Evolutionary conservation across 2,329 filamentous ascomycete species (phyloP).

Genomic region (Plectosphaerella sp.): DNA sequence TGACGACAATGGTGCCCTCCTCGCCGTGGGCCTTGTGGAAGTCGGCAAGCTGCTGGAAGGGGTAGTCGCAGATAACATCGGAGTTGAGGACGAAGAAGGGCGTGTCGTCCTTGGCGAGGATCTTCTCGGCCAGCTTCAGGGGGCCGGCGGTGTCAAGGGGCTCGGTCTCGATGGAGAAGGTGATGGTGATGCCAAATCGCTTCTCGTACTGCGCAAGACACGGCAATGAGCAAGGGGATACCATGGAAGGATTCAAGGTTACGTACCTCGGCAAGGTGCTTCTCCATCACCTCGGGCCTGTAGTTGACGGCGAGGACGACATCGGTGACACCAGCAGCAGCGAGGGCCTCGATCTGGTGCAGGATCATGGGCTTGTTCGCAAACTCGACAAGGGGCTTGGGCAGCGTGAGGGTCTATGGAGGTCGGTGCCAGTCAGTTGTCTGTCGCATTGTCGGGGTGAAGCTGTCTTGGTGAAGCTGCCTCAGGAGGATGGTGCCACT

Average conservation of each 20-base stretch:
- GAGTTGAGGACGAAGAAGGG: constrained; percentile 99
- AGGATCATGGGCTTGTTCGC: constrained; percentile 99
- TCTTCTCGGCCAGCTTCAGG: constrained; percentile 89
- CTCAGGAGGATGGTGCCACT: background rate
- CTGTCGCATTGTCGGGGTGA: background rate
- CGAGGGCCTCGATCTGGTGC: constrained; percentile 94
- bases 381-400: constrained; percentile 97
- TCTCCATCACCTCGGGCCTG: constrained; percentile 95
- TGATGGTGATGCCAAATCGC: constrained; percentile 89
- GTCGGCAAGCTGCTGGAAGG: constrained; percentile 80
- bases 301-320: constrained; percentile 99
- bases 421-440: constrained; percentile 9
- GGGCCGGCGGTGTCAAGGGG: constrained; percentile 93
- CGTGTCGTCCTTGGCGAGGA: constrained; percentile 85
- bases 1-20: constrained; percentile 96
- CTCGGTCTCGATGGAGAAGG: constrained; percentile 95
- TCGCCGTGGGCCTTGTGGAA: constrained; percentile 93
- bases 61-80: constrained; percentile 97
- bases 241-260: constrained; percentile 3
- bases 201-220: constrained; percentile 66
- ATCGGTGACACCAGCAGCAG: constrained; percentile 90
- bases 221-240: constrained; percentile 13
- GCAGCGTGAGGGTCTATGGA: constrained; percentile 82
- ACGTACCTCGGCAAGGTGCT: constrained; percentile 79
- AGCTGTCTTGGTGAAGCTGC: background rate